Conservation (phyloP, 2,329 filamentous ascomycete genomes). For the Rugonectria rugulosa region DNA sequence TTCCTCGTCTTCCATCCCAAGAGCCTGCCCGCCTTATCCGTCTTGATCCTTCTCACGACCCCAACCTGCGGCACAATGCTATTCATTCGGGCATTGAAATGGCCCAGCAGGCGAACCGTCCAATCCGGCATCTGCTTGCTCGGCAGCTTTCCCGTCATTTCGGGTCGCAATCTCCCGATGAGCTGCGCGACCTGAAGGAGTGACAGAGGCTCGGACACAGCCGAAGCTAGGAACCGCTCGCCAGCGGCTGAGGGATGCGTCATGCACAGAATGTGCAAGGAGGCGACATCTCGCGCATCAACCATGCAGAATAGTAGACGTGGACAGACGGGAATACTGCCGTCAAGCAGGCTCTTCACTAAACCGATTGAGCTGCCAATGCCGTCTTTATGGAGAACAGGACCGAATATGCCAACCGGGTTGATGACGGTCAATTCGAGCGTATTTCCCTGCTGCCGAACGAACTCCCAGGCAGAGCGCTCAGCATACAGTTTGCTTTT, state of each 20-base stretch:
- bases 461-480: slow-evolving; percentile 8
- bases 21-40: neutral
- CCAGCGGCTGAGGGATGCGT: neutral
- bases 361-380: slow-evolving; percentile 1
- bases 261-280: slow-evolving; percentile 1
- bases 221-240: neutral
- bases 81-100: neutral
- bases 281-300: slow-evolving; percentile 7
- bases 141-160: neutral
- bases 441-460: neutral
- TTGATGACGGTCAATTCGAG: neutral
- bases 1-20: neutral
- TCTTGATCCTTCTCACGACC: neutral
- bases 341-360: slow-evolving; percentile 6
- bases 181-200: neutral
- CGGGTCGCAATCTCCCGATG: neutral
- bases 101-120: neutral
- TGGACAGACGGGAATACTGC: slow-evolving; percentile 6
- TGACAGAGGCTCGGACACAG: neutral
- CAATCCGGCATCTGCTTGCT: neutral
- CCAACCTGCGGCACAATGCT: neutral
- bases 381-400: neutral
- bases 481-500: slow-evolving; percentile 15
- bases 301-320: slow-evolving; percentile 9
- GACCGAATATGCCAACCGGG: neutral